A percentile compares a stretch with the other conserved stretches of the same genome.
Evolutionary conservation across 2,329 filamentous ascomycete genomes (phyloP).

Genomic region (Paracorniculantispora psalliotae): DNA sequence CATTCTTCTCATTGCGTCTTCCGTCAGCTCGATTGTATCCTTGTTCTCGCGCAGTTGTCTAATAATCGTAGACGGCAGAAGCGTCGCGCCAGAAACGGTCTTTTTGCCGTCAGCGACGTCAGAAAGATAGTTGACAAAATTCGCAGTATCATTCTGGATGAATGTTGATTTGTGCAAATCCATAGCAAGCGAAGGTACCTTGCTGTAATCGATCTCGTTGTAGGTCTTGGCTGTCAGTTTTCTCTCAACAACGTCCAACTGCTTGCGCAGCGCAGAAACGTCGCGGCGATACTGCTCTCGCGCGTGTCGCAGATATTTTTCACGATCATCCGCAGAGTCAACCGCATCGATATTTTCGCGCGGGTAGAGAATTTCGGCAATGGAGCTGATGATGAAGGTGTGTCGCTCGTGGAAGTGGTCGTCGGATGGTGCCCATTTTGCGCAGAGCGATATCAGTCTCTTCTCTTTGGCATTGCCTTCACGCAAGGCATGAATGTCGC

Average conservation of each 20-base stretch:
- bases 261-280: constrained; percentile 47
- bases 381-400: constrained; percentile 51
- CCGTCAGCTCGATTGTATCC: background rate
- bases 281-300: constrained; percentile 50
- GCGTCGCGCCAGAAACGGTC: constrained; percentile 50
- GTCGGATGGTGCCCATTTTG: constrained; percentile 56
- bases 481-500: constrained; percentile 39
- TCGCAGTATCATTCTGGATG: constrained; percentile 42
- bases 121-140: constrained; percentile 46
- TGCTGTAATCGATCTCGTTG: constrained; percentile 50
- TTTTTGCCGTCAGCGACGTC: constrained; percentile 43
- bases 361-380: constrained; percentile 51
- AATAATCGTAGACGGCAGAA: constrained; percentile 49
- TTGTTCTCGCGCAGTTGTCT: constrained; percentile 5
- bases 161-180: constrained; percentile 46
- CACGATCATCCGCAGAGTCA: constrained; percentile 35
- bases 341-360: constrained; percentile 26
- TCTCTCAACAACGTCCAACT: constrained; percentile 49
- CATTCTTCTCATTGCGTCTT: background rate
- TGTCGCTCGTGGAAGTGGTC: constrained; percentile 53
- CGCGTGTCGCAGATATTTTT: constrained; percentile 48
- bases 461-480: constrained; percentile 34
- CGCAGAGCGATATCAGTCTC: constrained; percentile 48
- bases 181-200: constrained; percentile 54
- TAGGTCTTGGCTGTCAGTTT: constrained; percentile 42